These are phyloP conservation scores for Lithohypha guttulata DNA, from an alignment of 2,329 filamentous ascomycete genomes.

Conservation along the genomic window DNA sequence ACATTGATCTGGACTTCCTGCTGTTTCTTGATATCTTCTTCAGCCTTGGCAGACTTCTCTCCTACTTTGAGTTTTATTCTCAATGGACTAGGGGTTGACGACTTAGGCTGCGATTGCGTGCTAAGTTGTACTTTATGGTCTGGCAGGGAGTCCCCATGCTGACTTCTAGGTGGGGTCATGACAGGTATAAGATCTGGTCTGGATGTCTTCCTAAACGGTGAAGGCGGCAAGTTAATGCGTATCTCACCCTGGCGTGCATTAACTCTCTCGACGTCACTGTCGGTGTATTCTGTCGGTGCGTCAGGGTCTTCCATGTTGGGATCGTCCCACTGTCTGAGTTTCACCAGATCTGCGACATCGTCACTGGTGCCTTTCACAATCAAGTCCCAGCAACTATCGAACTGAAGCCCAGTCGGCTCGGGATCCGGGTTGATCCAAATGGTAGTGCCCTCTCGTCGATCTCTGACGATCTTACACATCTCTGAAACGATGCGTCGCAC, in stretches of 20 bases:
- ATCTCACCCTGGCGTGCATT: constrained; percentile 30
- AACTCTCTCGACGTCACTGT: constrained; percentile 34
- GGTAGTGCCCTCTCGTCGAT: constrained; percentile 70
- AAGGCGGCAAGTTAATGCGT: constrained; percentile 28
- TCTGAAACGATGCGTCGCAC: constrained; percentile 82
- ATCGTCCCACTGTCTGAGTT: constrained; percentile 50
- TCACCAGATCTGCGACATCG: constrained; percentile 65
- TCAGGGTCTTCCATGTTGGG: constrained; percentile 30
- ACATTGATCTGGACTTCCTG: constrained; percentile 5
- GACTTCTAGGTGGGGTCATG: constrained; percentile 34
- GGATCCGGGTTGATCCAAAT: constrained; percentile 91
- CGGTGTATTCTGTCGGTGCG: constrained; percentile 28
- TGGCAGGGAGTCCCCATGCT: constrained; percentile 22
- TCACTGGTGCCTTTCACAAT: constrained; percentile 82
- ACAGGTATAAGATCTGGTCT: constrained; percentile 23
- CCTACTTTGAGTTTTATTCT: constrained; percentile 8
- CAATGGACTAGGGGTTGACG: constrained; percentile 9
- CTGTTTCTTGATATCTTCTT: constrained; percentile 25
- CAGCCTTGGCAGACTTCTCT: constrained; percentile 2
- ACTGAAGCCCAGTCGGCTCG: constrained; percentile 68
- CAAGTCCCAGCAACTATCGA: constrained; percentile 88
- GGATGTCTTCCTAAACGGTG: constrained; percentile 29
- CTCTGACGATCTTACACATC: constrained; percentile 76
- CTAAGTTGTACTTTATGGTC: too few relatives aligned
- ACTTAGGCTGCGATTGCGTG: constrained; percentile 1